Conservation (phyloP, 2,329 filamentous ascomycete genomes). For the Allantophomopsis cytisporea region DNA sequence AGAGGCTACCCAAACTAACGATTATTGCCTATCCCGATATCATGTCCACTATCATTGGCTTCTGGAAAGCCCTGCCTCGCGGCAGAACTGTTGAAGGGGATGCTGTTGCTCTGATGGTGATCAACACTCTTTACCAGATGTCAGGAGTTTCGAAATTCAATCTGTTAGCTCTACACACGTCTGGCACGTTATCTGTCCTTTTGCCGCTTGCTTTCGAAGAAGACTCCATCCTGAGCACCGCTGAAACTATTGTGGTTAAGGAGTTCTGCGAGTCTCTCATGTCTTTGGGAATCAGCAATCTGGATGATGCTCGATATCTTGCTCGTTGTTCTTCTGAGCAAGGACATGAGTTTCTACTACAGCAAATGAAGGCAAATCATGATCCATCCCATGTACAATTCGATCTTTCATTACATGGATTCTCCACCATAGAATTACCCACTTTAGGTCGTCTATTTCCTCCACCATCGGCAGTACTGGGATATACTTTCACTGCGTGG, state of each 20-base stretch:
- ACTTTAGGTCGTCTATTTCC: conserved; percentile 80
- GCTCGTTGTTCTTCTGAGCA: conserved; percentile 35
- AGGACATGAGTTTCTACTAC: conserved; percentile 57
- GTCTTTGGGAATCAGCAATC: conserved; percentile 60
- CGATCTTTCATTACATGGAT: conserved; percentile 77
- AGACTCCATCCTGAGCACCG: conserved; percentile 32
- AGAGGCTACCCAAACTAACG: conserved; percentile 35
- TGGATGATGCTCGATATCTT: conserved; percentile 75
- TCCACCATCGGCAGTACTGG: conserved; percentile 56
- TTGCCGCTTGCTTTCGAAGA: conserved; percentile 45
- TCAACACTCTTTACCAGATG: conserved; percentile 23
- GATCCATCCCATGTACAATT: conserved; percentile 84
- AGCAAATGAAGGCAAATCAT: conserved; percentile 60
- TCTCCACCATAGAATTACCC: conserved; percentile 79
- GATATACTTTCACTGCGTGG: conserved; percentile 88
- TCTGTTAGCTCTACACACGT: conserved; percentile 56
- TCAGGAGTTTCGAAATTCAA: conserved; percentile 60
- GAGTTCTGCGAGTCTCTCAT: conserved; percentile 57
- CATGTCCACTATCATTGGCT: conserved; percentile 44
- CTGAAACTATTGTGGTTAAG: conserved; percentile 46
- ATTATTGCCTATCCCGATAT: conserved; percentile 48
- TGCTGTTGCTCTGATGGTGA: conserved; percentile 46
- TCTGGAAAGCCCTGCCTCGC: conserved; percentile 49
- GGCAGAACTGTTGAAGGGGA: conserved; percentile 27
- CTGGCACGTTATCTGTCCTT: conserved; percentile 55